Evolutionary conservation across 148 eudicot genomes (phyloP), one percentile per base, ranked within the genome.

Genomic region (Bassia scoparia): DNA sequence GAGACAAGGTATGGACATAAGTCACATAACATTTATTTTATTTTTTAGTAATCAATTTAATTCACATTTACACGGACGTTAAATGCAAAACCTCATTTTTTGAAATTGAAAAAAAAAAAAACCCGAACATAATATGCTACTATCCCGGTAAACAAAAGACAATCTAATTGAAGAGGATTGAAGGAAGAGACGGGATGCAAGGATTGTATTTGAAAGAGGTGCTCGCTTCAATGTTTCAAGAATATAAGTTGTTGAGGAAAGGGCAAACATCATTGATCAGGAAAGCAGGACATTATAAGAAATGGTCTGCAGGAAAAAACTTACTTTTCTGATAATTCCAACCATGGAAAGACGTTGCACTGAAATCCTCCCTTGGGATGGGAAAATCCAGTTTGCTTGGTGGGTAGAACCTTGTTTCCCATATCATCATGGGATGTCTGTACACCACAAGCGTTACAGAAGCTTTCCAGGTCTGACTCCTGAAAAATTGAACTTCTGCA

Each of bases 391-490:
- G 93, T 74, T 86, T 91, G 97, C 86, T 89, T 94, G 67, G 86
- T 61, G 41, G 90, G 86, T 74, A 94, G 74, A 53, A 84, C 80
- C 63, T 81, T 87, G 20, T 81, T 88, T 67, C 91, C 97, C 70
- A 63, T 49, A 33, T 84, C 96, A 76, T 88, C 90, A 55, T 60
- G 70, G 43, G 84, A 78, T 54, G 73, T 89, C 79, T 83, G 83
- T 24, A 94, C 86, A 75, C 91, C 97, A 85, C 98, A 89, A 46
- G 83, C 87, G 66, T 67, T 73, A 85, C 97, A 91, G 48, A 94
- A 79, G 44, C 84, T 85, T 78, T 87, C 96, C 74, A 91, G 50
- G 74, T 94, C 97, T 35, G 85, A 73, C 82, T 86, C 98, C 97
- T 93, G 80, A 73, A 38, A 67, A 67, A 53, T 17, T n/a, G 38